Evolutionary conservation across 106 monocot species (phyloP), one percentile per base, ranked within the genome.

Genomic region (Allium fistulosum): DNA sequence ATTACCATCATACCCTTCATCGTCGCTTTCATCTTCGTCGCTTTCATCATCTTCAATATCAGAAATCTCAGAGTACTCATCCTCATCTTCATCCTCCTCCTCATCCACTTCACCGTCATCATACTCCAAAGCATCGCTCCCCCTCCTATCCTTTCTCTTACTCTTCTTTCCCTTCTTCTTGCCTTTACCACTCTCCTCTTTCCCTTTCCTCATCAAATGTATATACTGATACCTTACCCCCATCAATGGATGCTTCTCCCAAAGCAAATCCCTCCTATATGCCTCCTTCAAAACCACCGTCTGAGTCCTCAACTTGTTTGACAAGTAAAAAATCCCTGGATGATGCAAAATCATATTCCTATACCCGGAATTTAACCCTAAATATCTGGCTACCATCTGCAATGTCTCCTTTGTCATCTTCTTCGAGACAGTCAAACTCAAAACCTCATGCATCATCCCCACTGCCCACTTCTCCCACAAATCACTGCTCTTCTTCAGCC

Each of bases 261-360:
- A 77, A 27, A 92, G 61, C 11, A 81, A 59, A 80, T 91, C 85
- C 82, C 92, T 86, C 75, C 71, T 76, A 63, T 89, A 97, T 3
- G 84, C 88, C 76, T 97, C 97, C 58, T 89, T 76, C 55, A 99
- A 71, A 37, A 99, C 82, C 61, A 99, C 77, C 0, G 93, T 93
- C 65, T 90, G 84, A 7, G 83, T 87, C 67, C 80, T 72, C 14
- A 84, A 69, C 85, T 93, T 99, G 58, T 87, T 87, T 11, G 99
- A 99, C 18, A 83, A 11, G 59, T 93, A 99, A 63, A 99, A 99
- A 10, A 99, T 90, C 26, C 99, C 93, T 2, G 84, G 84, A 65
- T 93, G 79, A 17, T 85, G 64, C 2, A 76, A 22, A 16, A 99
- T 56, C 65, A 74, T 76, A 85, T 80, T 99, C 78, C 83, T 83